phyloP scores from a whole-genome alignment of 345 rosid genomes.

The Erysimum cheiranthoides region DNA sequence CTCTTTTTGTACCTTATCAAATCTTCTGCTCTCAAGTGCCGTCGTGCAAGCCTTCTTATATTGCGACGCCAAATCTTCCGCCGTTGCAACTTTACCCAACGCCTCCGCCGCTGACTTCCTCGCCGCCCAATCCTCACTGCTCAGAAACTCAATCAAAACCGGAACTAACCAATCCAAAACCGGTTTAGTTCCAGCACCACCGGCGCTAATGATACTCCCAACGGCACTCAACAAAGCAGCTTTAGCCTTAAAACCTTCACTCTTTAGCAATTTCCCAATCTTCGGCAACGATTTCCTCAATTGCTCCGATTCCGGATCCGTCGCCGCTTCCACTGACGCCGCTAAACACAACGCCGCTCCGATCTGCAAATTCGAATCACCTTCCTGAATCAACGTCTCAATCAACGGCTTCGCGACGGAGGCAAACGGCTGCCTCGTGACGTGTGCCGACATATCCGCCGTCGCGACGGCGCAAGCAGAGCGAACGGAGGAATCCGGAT shows the following conservation, averaged over 20 bases:
- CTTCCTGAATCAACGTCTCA: conserved; percentile 69
- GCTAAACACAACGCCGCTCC: conserved; percentile 90
- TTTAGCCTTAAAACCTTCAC: conserved; percentile 78
- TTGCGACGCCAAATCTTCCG: conserved; percentile 66
- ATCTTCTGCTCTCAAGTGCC: conserved; percentile 73
- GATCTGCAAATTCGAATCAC: conserved; percentile 78
- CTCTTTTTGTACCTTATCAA: conserved; percentile 76
- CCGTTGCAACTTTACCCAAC: conserved; percentile 71
- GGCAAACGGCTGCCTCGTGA: conserved; percentile 69
- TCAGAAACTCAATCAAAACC: conserved; percentile 65
- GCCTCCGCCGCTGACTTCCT: conserved; percentile 96
- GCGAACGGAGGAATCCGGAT: conserved; percentile 87
- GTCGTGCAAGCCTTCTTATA: conserved; percentile 57
- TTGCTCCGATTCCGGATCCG: conserved; percentile 76
- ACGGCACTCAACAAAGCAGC: conserved; percentile 73
- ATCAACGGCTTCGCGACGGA: conserved; percentile 68
- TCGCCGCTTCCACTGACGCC: conserved; percentile 78
- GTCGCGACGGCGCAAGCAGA: conserved; percentile 82
- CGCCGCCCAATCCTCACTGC: conserved; percentile 85
- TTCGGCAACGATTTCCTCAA: conserved; percentile 73
- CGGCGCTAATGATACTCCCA: conserved; percentile 68
- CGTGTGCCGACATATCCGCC: conserved; percentile 68
- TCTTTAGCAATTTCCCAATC: conserved; percentile 70
- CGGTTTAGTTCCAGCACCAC: conserved; percentile 63
- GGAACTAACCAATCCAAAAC: conserved; percentile 81